Evolutionary conservation across 139 green algal species (phyloP).

Genomic region (Micromonas commoda): DNA sequence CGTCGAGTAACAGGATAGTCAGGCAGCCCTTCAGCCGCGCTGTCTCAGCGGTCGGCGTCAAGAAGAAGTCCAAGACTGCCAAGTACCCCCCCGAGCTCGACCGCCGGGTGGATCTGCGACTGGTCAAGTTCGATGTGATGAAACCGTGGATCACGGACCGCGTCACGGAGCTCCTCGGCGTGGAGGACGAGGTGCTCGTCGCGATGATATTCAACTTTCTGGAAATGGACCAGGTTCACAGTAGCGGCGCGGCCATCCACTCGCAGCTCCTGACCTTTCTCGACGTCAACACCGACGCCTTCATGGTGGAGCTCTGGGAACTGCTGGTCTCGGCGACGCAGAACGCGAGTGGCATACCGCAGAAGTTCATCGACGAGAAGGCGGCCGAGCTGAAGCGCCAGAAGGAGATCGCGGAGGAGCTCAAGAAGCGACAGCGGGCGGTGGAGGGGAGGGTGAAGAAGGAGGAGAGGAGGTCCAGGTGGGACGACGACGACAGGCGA

Average conservation of each 20-base stretch:
- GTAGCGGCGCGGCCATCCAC: slow-evolving; percentile 57
- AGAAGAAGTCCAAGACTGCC: not conserved
- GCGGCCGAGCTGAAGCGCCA: slow-evolving; percentile 51
- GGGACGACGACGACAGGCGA: not conserved
- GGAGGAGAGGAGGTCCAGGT: not conserved
- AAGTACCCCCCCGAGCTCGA: not conserved
- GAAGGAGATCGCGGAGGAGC: slow-evolving; percentile 47
- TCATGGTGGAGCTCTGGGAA: slow-evolving; percentile 77
- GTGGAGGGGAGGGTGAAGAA: not conserved
- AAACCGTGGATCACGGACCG: slow-evolving; percentile 85
- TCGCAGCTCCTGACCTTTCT: slow-evolving; percentile 79
- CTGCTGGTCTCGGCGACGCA: slow-evolving; percentile 64
- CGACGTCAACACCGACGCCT: slow-evolving; percentile 81
- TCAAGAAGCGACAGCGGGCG: slow-evolving; percentile 35
- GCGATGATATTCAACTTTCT: slow-evolving; percentile 81
- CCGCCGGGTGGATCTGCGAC: slow-evolving; percentile 64
- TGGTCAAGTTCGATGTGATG: slow-evolving; percentile 83
- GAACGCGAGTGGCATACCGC: slow-evolving; percentile 65
- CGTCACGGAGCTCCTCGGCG: slow-evolving; percentile 82
- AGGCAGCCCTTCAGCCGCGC: not conserved
- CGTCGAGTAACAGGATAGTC: not conserved
- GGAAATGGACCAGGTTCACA: slow-evolving; percentile 47
- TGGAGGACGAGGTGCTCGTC: slow-evolving; percentile 95
- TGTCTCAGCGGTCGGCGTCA: not conserved
- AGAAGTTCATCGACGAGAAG: slow-evolving; percentile 75